A percentile compares a stretch with the other conserved stretches of the same genome.
phyloP scores from a whole-genome alignment of 257 asterid species.

The Fraxinus excelsior region DNA sequence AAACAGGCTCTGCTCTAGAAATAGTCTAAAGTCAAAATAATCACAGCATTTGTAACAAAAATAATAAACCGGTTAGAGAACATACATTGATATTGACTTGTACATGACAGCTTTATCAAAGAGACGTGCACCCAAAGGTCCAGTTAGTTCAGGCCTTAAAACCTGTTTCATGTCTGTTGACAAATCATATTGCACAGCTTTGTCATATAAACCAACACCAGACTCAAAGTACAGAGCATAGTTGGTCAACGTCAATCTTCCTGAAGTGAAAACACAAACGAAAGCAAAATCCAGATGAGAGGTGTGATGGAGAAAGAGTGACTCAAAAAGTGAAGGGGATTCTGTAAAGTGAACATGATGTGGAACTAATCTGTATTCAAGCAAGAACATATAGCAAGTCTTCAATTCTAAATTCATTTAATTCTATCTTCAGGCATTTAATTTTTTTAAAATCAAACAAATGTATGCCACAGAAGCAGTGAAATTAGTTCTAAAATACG shows the following conservation, averaged over 20 bases:
- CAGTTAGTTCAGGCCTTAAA: slow-evolving; percentile 87
- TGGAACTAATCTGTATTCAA: not conserved
- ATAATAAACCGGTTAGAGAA: slow-evolving; percentile 35
- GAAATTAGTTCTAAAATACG: not conserved
- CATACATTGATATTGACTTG: slow-evolving; percentile 79
- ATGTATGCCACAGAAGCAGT: not conserved
- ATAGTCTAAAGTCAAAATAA: slow-evolving; percentile 38
- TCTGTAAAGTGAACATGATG: slow-evolving; percentile 13
- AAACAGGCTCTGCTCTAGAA: slow-evolving; percentile 81
- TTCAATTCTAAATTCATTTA: slow-evolving; percentile 7
- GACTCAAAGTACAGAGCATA: slow-evolving; percentile 83
- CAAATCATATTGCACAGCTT: slow-evolving; percentile 83
- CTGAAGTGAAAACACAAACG: slow-evolving; percentile 40
- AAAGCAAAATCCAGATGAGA: slow-evolving; percentile 22
- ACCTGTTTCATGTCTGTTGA: slow-evolving; percentile 74
- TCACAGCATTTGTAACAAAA: slow-evolving; percentile 26
- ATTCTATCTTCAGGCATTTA: not conserved
- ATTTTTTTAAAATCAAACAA: not conserved
- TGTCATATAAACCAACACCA: slow-evolving; percentile 86
- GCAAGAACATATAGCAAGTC: slow-evolving; percentile 13
- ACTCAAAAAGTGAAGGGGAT: not conserved
- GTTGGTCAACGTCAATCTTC: slow-evolving; percentile 86
- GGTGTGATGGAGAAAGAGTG: slow-evolving; percentile 18
- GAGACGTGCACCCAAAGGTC: slow-evolving; percentile 96
- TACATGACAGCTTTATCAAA: slow-evolving; percentile 96